Evolutionary conservation across 148 eudicot species (phyloP).

Genomic region (Diospyros lotus): DNA sequence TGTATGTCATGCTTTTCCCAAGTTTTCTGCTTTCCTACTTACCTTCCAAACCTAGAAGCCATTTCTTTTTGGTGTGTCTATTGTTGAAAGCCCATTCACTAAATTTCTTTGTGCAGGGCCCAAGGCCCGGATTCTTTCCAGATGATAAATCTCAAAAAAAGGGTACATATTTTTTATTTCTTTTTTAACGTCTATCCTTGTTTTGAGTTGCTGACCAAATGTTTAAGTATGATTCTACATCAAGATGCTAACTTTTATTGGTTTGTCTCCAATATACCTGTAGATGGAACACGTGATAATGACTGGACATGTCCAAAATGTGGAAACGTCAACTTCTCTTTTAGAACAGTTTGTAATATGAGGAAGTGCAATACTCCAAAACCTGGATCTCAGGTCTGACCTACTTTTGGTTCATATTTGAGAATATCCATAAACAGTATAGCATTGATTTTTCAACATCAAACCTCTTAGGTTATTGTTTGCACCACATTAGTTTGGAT

Average conservation of each 20-base stretch:
- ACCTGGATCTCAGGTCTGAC: conserved; percentile 86
- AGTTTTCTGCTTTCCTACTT: not conserved
- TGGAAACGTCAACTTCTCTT: conserved; percentile 95
- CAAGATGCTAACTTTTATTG: conserved; percentile 2
- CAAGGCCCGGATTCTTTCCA: conserved; percentile 66
- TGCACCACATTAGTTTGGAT: not conserved
- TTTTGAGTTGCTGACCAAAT: conserved; percentile 3
- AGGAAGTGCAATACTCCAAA: conserved; percentile 94
- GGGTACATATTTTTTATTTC: conserved; percentile 27
- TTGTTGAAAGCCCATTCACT: conserved; percentile 6
- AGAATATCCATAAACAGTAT: not conserved
- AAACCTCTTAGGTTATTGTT: not conserved
- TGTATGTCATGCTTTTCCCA: not conserved
- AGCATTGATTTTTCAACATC: not conserved
- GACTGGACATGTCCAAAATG: conserved; percentile 98
- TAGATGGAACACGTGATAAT: conserved; percentile 80
- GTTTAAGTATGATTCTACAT: not conserved
- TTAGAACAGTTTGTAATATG: conserved; percentile 93
- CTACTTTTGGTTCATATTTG: not conserved
- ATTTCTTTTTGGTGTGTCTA: not conserved
- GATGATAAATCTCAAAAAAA: conserved; percentile 62
- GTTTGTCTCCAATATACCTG: conserved; percentile 5
- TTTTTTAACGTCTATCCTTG: not conserved
- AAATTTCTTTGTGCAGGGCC: conserved; percentile 43
- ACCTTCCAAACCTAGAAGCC: not conserved